phyloP scores from a whole-genome alignment of 2,329 filamentous ascomycete genomes.

The Microcyclospora tardicrescens region DNA sequence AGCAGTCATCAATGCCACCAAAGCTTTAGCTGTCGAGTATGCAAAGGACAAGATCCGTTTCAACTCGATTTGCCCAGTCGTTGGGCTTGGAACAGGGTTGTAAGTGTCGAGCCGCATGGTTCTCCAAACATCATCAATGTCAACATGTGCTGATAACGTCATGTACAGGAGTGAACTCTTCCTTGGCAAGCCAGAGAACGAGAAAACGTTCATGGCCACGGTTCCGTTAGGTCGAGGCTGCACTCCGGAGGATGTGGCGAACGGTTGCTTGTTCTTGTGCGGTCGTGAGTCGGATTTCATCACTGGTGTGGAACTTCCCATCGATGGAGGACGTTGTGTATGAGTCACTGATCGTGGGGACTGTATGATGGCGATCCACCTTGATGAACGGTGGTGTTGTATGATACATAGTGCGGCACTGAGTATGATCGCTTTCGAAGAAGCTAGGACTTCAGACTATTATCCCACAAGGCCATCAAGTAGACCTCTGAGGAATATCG shows the following conservation, averaged over 20 bases:
- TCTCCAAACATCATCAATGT: conserved; percentile 25
- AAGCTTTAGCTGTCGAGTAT: conserved; percentile 60
- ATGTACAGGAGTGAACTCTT: conserved; percentile 26
- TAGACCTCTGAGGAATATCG: conserved; percentile 23
- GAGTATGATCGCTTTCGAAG: not conserved
- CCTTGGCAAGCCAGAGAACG: conserved; percentile 49
- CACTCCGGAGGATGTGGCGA: conserved; percentile 54
- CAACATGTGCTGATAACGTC: conserved; percentile 20
- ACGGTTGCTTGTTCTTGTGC: conserved; percentile 56
- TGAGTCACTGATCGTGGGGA: conserved; percentile 11
- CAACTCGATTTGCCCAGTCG: conserved; percentile 49
- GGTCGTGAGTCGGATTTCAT: conserved; percentile 61
- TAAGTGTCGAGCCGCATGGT: conserved; percentile 9
- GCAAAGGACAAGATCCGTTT: conserved; percentile 59
- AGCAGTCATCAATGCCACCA: conserved; percentile 47
- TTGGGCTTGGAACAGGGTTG: conserved; percentile 21
- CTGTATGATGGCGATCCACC: too few relatives aligned
- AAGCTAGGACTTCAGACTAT: not conserved
- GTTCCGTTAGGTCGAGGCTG: conserved; percentile 44
- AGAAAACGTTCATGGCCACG: conserved; percentile 41
- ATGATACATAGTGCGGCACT: not conserved
- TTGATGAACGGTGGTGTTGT: not conserved
- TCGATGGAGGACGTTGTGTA: conserved; percentile 42
- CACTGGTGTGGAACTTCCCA: conserved; percentile 57
- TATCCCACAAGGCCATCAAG: conserved; percentile 13